Evolutionary conservation across 192 early-diverging fungal genomes (phyloP), one percentile per base, ranked within the genome.

Genomic region (Kickxella alabastrina): DNA sequence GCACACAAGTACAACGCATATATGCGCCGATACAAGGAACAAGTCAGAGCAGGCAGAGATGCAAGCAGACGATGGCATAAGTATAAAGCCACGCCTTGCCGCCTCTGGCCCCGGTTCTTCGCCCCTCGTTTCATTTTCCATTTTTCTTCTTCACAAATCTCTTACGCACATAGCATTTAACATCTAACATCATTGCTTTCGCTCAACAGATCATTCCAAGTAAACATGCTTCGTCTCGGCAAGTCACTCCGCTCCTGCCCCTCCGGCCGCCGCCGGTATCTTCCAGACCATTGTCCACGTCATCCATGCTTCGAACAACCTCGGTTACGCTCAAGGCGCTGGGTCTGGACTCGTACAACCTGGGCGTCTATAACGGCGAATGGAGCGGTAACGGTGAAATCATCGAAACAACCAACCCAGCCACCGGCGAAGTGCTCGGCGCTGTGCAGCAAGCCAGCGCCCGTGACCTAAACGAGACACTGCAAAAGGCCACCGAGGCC

Each of bases 391-490:
- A 76, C 43, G 85, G 83, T 22, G 64, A 73, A 19, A 65, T 83
- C 6, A 66, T 83, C 39, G 80, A 85, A 38, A 83, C 85, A 2
- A 52, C 80, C 49, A 85, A 79, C 67, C 86, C 87, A 22, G 87
- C 86, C n/a, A 91, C 91, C 32, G 88, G 89, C 73, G 80, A 89
- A 48, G 77, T 89, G 25, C 86, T 97, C 47, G 94, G 85, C 29
- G 74, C 81, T 45, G 88, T 93, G 19, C 77, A 79, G 35, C 85
- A 83, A 9, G 92, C 81, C 43, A 66, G 46, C 13, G 61, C 78
- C 14, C 57, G 71, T 19, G 86, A 92, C 51, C 65, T 90, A 31
- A 57, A 87, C 59, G 55, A 66, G 46, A 80, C 84, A 0, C 71
- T 92, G 27, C 69, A 80, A 27, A 69, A 76, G 35, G 85, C 86